These are phyloP conservation scores for Magnolia changhungtana DNA, from an alignment of 164 flowering plant genomes.

Conservation along the genomic window DNA sequence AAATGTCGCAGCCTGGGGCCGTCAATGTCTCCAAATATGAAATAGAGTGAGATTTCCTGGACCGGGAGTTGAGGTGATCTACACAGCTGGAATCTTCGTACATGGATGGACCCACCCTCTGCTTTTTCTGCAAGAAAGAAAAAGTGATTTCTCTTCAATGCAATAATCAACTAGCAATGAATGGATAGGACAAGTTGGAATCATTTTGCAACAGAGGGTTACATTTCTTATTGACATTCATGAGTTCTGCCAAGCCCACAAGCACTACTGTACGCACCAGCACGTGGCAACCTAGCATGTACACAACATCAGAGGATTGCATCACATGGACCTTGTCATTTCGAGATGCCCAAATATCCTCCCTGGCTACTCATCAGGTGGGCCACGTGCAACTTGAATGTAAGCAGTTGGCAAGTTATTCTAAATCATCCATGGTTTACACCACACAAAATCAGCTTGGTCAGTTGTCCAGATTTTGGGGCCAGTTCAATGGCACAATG, in stretches of 20 bases:
- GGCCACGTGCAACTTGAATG: not conserved
- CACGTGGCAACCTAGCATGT: not conserved
- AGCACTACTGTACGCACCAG: not conserved
- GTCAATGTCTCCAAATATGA: constrained; percentile 22
- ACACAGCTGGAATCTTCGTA: constrained; percentile 48
- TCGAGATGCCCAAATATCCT: not conserved
- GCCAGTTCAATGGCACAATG: not conserved
- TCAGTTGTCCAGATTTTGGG: not conserved
- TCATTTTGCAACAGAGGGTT: too few species aligned
- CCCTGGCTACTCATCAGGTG: not conserved
- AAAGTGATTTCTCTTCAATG: not conserved
- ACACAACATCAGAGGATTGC: not conserved
- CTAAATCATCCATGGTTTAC: not conserved
- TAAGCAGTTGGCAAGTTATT: not conserved
- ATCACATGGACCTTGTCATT: not conserved
- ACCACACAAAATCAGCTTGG: not conserved
- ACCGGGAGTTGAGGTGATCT: constrained; percentile 34
- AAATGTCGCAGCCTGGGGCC: constrained; percentile 10
- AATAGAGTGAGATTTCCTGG: constrained; percentile 19
- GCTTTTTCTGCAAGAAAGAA: constrained; percentile 46
- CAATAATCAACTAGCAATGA: not conserved
- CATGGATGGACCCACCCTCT: constrained; percentile 70
- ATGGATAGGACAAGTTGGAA: not conserved
- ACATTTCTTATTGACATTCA: too few species aligned
- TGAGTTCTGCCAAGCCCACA: not conserved